Percentiles rank a stretch among this genome's conserved stretches.
phyloP scores from a whole-genome alignment of 176 grass and related monocot genomes.

The Oryza glaberrima region DNA sequence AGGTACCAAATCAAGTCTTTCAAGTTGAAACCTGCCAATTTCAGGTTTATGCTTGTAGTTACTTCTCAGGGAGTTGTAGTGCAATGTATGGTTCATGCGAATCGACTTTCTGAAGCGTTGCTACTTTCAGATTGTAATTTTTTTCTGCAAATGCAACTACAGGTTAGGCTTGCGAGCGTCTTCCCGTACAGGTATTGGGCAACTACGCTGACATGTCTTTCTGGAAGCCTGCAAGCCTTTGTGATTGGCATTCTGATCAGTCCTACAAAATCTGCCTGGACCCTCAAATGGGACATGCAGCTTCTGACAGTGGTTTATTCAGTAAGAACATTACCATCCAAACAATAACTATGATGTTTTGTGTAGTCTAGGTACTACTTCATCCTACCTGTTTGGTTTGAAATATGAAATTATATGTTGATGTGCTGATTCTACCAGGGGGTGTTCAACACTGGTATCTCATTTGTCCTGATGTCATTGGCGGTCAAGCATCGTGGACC shows the following conservation, averaged over 20 bases:
- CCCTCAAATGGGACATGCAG: constrained; percentile 45
- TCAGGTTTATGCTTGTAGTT: constrained; percentile 2
- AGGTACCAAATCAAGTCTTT: neutral
- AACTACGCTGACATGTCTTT: constrained; percentile 39
- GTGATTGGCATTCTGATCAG: constrained; percentile 29
- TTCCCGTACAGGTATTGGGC: constrained; percentile 48
- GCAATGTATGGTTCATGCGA: neutral
- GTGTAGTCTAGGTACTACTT: neutral
- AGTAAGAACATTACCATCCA: constrained; percentile 21
- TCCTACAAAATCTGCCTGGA: constrained; percentile 34
- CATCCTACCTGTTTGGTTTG: neutral
- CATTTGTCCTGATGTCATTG: constrained; percentile 39
- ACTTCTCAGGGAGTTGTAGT: neutral
- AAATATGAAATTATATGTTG: neutral
- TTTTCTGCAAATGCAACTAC: neutral
- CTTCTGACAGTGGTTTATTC: constrained; percentile 47
- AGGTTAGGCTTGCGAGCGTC: constrained; percentile 42
- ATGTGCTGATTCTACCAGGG: neutral
- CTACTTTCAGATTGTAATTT: neutral
- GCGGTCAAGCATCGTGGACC: constrained; percentile 18
- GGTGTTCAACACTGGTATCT: constrained; percentile 9
- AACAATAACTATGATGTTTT: too few relatives aligned
- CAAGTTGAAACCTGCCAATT: neutral
- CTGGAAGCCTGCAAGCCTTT: constrained; percentile 33
- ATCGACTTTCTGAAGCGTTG: neutral